Conservation (phyloP, 345 rosid genomes). For the Corchorus capsularis region DNA sequence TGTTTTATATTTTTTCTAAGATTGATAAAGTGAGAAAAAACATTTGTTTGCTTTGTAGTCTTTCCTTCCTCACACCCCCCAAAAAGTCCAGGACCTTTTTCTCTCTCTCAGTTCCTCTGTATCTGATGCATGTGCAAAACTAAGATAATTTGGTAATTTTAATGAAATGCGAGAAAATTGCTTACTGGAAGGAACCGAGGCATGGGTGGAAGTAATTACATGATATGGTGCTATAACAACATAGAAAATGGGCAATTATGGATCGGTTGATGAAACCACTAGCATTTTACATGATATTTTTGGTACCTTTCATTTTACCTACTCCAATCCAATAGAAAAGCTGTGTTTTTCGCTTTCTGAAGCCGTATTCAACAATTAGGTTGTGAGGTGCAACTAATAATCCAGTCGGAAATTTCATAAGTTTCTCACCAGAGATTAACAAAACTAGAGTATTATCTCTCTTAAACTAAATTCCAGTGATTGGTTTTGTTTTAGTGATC, state of each 20-base stretch:
- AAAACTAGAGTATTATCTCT: background rate
- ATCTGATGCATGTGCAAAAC: background rate
- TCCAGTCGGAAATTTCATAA: background rate
- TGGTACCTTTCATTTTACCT: background rate
- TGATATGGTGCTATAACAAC: background rate
- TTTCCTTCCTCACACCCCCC: background rate
- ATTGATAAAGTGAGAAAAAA: background rate
- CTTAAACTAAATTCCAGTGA: background rate
- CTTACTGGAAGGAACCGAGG: slow-evolving; percentile 2
- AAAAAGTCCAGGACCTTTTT: background rate
- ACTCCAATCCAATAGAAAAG: background rate
- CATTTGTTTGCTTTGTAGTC: background rate
- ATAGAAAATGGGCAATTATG: background rate
- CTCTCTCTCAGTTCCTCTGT: background rate
- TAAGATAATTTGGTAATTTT: background rate
- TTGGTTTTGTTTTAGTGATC: background rate
- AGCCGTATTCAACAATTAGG: background rate
- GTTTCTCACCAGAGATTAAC: background rate
- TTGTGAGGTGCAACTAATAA: background rate
- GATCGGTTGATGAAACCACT: background rate
- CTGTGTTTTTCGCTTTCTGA: background rate
- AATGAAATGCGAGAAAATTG: background rate
- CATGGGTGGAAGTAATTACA: background rate
- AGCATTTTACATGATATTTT: background rate
- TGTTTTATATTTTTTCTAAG: background rate